Base-by-base conservation (phyloP, 2,329 filamentous ascomycete species). In the Pezizomycotina sp. region DNA sequence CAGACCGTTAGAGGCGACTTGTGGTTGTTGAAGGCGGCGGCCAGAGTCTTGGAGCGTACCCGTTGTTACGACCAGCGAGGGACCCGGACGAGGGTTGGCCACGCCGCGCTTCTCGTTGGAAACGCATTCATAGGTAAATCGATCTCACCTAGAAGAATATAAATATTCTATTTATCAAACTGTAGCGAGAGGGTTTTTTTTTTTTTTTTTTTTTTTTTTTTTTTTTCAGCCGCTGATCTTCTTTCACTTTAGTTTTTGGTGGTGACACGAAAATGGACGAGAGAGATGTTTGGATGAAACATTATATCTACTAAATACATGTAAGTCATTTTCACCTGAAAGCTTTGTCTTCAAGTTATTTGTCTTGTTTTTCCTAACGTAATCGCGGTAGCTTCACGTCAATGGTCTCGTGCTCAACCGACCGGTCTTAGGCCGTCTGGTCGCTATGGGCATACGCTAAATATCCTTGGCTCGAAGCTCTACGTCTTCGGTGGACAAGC, bases 251-350 rank as follows among this genome's bases (percentile, higher is more conserved):
- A 52, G 89, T 98, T 8, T 98, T 95, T 54, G 91, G 89, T 31
- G 89, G 89, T 54, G 91, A 98, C 57, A 98, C 89, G 33, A 98
- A 98, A 59, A 77, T 92, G 55, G 83, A 93, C 36, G 89, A 95
- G 53, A 71, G 73, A 20, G 89, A 98, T 58, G 80, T 31, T 63
- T 98, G 39, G 89, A 98, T 52, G 86, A 98, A 60, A 95, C 89
- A 0, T 63, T 98, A 8, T 98, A 98, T 59, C 68, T 98, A 32
- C 66, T 98, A 33, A 98, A 98, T 60, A 98, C 89, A 31, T 93
- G 89, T 95, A 66, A 62, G 86, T 65, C 36, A 42, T 16, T 27
- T 13, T 5, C 9, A n/a, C 19, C 14, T 14, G 4, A 19, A 5
- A 2, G 34, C 13, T 7, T 25, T 18, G 25, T 28, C 38, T 48